Conservation (phyloP, 208 protist species). For the Wallacemonas sp. region DNA sequence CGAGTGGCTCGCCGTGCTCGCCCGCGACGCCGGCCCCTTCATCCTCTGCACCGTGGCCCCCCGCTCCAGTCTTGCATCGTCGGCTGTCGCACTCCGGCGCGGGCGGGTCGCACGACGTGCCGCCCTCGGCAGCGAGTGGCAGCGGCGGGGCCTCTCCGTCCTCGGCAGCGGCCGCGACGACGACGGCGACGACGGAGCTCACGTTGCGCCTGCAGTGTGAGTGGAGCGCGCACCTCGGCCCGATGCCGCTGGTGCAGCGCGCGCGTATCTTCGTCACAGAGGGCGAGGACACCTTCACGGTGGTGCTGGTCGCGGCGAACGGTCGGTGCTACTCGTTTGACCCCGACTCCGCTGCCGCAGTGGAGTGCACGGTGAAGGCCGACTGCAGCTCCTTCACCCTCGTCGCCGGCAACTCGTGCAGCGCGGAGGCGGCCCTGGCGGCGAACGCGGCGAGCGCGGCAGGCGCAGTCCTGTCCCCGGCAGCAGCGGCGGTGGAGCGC, state of each 20-base stretch:
- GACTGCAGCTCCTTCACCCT: slow-evolving; percentile 82
- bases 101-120: too few relatives aligned
- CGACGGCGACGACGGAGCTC: too few relatives aligned
- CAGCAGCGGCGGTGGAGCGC: neutral
- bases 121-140: too few relatives aligned
- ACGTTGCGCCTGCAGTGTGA: slow-evolving; percentile 45
- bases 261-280: slow-evolving; percentile 48
- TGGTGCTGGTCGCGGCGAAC: slow-evolving; percentile 63
- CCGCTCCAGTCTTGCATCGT: neutral
- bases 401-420: slow-evolving; percentile 32
- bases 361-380: slow-evolving; percentile 64
- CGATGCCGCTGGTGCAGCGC: slow-evolving; percentile 62
- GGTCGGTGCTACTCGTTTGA: slow-evolving; percentile 71
- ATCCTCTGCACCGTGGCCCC: neutral
- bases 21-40: neutral
- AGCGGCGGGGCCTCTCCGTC: neutral
- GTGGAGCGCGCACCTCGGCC: slow-evolving; percentile 41
- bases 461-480: neutral
- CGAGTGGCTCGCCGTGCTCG: neutral
- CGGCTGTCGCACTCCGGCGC: neutral
- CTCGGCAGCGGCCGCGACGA: neutral
- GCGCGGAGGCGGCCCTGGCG: neutral
- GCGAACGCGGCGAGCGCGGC: neutral
- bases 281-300: slow-evolving; percentile 49
- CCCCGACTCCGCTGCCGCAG: slow-evolving; percentile 33